These are phyloP conservation scores for Priceomyces medius DNA, from an alignment of 805 yeast species.

Conservation along the genomic window DNA sequence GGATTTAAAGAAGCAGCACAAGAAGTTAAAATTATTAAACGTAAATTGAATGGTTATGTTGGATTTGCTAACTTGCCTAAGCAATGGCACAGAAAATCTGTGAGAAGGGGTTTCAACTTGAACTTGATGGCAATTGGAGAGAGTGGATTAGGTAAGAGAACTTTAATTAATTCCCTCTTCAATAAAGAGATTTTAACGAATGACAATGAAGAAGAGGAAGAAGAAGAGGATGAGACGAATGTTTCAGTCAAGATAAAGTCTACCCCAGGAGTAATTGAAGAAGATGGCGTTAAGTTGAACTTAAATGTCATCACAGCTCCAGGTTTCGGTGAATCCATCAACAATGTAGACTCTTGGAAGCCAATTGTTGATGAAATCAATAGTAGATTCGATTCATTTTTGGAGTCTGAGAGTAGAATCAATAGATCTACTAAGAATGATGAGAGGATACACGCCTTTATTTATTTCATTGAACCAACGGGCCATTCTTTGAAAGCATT, in stretches of 20 bases:
- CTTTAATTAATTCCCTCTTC: constrained; percentile 88
- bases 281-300: constrained; percentile 85
- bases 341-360: constrained; percentile 69
- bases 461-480: constrained; percentile 95
- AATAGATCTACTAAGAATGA: constrained; percentile 72
- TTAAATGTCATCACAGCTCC: constrained; percentile 86
- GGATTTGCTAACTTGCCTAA: constrained; percentile 98
- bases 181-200: constrained; percentile 34
- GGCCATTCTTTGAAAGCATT: constrained; percentile 89
- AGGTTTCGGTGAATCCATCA: constrained; percentile 90
- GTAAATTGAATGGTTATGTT: constrained; percentile 87
- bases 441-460: constrained; percentile 86
- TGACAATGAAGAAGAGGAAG: constrained; percentile 9
- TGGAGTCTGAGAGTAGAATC: constrained; percentile 85
- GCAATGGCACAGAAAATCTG: constrained; percentile 96
- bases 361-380: constrained; percentile 91
- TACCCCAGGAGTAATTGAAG: constrained; percentile 56
- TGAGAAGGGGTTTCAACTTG: constrained; percentile 84
- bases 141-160: constrained; percentile 89
- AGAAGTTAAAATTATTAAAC: constrained; percentile 65
- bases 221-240: constrained; percentile 24
- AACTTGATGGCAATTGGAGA: constrained; percentile 91
- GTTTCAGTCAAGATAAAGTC: constrained; percentile 30
- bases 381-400: constrained; percentile 77
- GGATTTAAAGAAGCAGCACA: constrained; percentile 17